Evolutionary conservation across 805 yeast genomes (phyloP), one percentile per base, ranked within the genome.

Genomic region (Candida broadrunensis): DNA sequence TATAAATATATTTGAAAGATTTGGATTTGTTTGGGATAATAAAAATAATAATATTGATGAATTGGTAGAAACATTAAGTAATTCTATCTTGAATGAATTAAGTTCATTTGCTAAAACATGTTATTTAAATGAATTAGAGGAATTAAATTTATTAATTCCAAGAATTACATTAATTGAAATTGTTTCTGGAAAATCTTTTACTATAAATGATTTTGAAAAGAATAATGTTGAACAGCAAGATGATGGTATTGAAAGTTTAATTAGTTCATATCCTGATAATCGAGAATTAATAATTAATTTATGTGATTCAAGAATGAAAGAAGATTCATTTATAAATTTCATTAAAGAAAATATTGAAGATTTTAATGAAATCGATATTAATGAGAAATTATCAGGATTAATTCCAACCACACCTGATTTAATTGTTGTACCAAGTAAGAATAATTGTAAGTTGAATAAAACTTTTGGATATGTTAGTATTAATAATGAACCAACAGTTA

Each of bases 21-120:
- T 27, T 25, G 65, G 63, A 1, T 15, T 45, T 11, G 33, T 54
- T 13, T 60, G 65, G 65, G 39, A 46, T 18, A 39, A 18, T 14
- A 36, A 42, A 5, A 30, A 31, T 14, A n/a, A 21, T 14, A 33
- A 25, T n/a, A 35, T 33, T 19, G 29, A 33, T 11, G 44, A 37
- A 17, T 33, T 35, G 13, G 20, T 58, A 18, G 49, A 43, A 15
- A 16, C 35, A 7, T 43, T 58, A 3, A 44, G 45, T 7, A 48
- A 48, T 15, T 45, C 58, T 5, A 48, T 56, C 8, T 34, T 45
- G 15, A 49, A 45, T 35, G 60, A 55, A 37, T 43, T 58, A 13
- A 41, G 44, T 24, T 35, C 53, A 7, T 48, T 56, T 36, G 45
- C 43, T 11, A 42, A 45, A 31, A 24, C 42, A 14, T 47, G 48